Base-by-base conservation (phyloP, 2,329 filamentous ascomycete genomes). In the Thermomyces lanuginosus region DNA sequence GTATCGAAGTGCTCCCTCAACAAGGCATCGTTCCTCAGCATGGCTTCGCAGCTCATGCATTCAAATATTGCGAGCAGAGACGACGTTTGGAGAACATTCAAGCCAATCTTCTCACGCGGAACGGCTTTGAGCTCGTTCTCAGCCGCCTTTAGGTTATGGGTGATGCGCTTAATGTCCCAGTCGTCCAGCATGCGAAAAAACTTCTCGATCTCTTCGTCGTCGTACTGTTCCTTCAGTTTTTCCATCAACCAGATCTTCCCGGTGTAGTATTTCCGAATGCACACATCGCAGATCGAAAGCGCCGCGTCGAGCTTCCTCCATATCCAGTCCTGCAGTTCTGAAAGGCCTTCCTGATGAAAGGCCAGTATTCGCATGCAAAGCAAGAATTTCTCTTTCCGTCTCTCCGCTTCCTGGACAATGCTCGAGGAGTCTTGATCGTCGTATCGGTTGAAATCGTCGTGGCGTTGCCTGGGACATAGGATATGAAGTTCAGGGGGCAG, bases 1-100 rank as follows among this genome's bases (percentile, higher is more conserved):
- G 66, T 71, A 46, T 92, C 78, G 46, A 95, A 92, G 37, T 73
- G 64, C 15, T 58, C 41, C 29, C 53, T 45, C 12, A 76, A 49
- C 11, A 64, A 51, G 10, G 56, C 50, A 29, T 69, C 64, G 36
- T 66, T 60, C 12, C 57, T 52, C 34, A 93, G 61, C 45, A 91
- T 82, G 1, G 76, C 65, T 38, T 83, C 71, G 49, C 78, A 92
- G 48, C 83, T 92, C 27, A 95, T 58, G 0, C 78, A 76, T 49
- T 95, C 86, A 42, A 91, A 92, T 16, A 95, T 69, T 7, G 81
- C 76, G 32, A 89, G 68, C 26, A 91, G 67, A 5, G 80, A 71
- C 15, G 68, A 58, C 2, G 65, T 56, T 15, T 67, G 61, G 14
- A 72, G 48, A 14, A 60, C 50, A 27, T 51, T 49, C 18, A 69